These are phyloP conservation scores for Xylaria arbuscula DNA, from an alignment of 2,329 filamentous ascomycete genomes.

Conservation along the genomic window DNA sequence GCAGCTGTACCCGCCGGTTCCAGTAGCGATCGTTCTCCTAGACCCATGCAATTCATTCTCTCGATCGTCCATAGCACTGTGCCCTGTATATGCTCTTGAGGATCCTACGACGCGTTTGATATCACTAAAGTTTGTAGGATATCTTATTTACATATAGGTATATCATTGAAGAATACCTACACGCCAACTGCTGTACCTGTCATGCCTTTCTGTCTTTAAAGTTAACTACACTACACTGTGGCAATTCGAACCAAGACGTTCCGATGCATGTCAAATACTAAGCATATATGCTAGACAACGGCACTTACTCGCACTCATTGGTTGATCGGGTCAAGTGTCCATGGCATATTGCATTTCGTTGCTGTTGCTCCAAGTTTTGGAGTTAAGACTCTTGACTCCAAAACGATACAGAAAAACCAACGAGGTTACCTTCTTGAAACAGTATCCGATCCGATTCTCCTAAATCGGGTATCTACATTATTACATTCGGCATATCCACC, in stretches of 20 bases:
- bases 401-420: not conserved
- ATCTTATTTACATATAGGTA: not conserved
- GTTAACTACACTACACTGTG: not conserved
- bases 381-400: not conserved
- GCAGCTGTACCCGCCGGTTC: constrained; percentile 18
- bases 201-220: not conserved
- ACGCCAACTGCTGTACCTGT: not conserved
- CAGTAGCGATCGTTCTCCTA: constrained; percentile 18
- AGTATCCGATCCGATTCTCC: not conserved
- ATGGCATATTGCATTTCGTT: not conserved
- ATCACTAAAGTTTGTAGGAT: not conserved
- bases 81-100: not conserved
- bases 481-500: not conserved
- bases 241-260: not conserved
- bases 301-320: constrained; percentile 8
- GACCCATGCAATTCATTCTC: constrained; percentile 1
- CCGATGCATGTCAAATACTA: no score
- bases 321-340: not conserved
- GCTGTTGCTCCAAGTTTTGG: constrained; percentile 4
- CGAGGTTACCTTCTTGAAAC: not conserved
- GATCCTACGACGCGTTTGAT: not conserved
- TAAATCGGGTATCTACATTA: not conserved
- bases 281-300: constrained; percentile 6
- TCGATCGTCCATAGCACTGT: not conserved
- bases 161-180: not conserved